Evolutionary conservation across 2,329 filamentous ascomycete genomes (phyloP).

Genomic region (Xylariomycetidae sp.): DNA sequence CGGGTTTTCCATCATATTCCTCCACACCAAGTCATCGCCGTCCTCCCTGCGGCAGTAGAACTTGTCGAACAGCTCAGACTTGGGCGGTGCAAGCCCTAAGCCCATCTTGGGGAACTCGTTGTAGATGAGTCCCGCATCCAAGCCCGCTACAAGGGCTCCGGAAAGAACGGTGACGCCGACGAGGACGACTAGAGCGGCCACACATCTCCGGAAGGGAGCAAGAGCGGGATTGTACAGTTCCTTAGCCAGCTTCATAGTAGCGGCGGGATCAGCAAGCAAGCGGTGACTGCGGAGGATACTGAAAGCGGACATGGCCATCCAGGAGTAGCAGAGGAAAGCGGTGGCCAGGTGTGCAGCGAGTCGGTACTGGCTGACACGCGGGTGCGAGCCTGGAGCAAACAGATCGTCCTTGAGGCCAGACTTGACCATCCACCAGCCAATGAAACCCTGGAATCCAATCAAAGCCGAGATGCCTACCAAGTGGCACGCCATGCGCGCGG

Average conservation of each 20-base stretch:
- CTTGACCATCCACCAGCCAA: conserved; percentile 99
- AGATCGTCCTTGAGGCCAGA: conserved; percentile 93
- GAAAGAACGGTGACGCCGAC: conserved; percentile 91
- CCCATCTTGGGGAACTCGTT: conserved; percentile 99
- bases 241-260: conserved; percentile 53
- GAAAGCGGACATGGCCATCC: conserved; percentile 89
- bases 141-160: conserved; percentile 84
- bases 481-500: conserved; percentile 67
- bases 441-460: conserved; percentile 90
- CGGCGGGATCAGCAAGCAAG: conserved; percentile 61
- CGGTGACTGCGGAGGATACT: conserved; percentile 72
- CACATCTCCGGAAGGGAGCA: conserved; percentile 64
- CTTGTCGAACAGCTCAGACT: conserved; percentile 72
- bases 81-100: conserved; percentile 71
- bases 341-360: conserved; percentile 83
- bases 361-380: conserved; percentile 90
- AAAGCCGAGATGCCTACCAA: conserved; percentile 78
- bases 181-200: conserved; percentile 63
- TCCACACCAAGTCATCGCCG: conserved; percentile 83
- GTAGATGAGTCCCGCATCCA: conserved; percentile 96
- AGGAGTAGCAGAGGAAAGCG: conserved; percentile 87
- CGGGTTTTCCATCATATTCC: conserved; percentile 96
- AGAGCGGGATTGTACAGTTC: conserved; percentile 63
- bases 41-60: conserved; percentile 81
- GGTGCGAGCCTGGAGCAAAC: conserved; percentile 84